Base-by-base conservation (phyloP, 2,329 filamentous ascomycete genomes). In the Aspergillus amoenus region DNA sequence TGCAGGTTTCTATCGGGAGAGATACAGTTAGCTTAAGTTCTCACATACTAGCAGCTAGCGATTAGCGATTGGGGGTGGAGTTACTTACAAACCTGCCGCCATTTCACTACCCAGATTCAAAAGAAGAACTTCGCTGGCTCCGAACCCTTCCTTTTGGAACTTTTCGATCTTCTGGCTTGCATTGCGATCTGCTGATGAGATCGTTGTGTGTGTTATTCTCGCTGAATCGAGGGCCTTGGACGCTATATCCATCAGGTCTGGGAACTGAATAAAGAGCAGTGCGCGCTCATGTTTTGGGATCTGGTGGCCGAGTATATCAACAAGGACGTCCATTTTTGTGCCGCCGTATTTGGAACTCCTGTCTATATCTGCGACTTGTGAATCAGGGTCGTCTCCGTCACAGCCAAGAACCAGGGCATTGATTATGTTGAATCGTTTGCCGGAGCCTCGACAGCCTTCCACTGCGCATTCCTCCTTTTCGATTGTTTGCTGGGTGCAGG, bases 41-140 rank as follows among this genome's bases (percentile, higher is more conserved):
- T 12, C 40, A 21, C 9, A 8, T 17, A 18, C 40, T 21, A 18
- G 17, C 37, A 37, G 30, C 27, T 39, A 34, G 17, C 27, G 27
- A 30, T 11, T 30, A n/a, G n/a, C n/a, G n/a, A n/a, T n/a, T n/a
- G n/a, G 15, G 7, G 11, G 17, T n/a, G 17, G n/a, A 5, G n/a
- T 18, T n/a, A 78, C 81, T 80, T 76, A 84, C 82, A 82, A 70
- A 51, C 87, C 87, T 32, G 86, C 80, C 3, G 86, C 83, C 52
- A 82, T 81, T 34, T 82, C 82, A 60, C 79, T 79, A 1, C 78
- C 79, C 2, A 85, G 73, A 56, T 84, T 81, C 30, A 89, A 72
- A 15, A 89, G 73, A 4, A 88, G 72, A 1, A 85, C 82, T 51
- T 79, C 82, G 30, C 68, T 61, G 15, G 69, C 56, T 46, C 64